phyloP scores from a whole-genome alignment of 495 filamentous ascomycete genomes.

The Xylaria bambusicola region DNA sequence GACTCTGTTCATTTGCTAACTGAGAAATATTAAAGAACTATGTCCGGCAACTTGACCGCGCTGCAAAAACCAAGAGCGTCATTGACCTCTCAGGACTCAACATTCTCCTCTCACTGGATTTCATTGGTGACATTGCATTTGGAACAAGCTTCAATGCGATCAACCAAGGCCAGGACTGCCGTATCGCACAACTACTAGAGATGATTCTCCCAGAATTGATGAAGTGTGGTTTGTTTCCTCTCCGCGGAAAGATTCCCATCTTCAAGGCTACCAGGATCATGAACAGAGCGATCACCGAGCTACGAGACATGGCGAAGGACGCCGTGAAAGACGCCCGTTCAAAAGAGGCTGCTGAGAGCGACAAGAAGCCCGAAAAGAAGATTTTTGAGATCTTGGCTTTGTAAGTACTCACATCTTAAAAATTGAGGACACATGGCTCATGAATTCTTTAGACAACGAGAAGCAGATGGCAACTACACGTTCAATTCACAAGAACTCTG shows the following conservation, averaged over 20 bases:
- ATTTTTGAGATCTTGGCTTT: constrained; percentile 17
- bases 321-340: constrained; percentile 13
- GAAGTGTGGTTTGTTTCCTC: constrained; percentile 16
- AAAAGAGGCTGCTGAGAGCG: neutral
- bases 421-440: neutral
- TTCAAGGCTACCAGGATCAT: constrained; percentile 12
- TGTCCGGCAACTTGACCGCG: constrained; percentile 8
- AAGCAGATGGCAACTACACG: constrained; percentile 14
- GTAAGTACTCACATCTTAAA: neutral
- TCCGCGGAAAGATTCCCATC: constrained; percentile 9
- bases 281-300: constrained; percentile 10
- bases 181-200: constrained; percentile 13
- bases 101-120: constrained; percentile 16
- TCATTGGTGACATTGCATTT: constrained; percentile 19
- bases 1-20: neutral
- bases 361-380: constrained; percentile 14
- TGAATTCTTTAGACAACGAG: neutral
- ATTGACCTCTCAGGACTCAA: constrained; percentile 9
- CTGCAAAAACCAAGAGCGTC: neutral
- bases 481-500: constrained; percentile 18
- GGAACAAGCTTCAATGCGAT: constrained; percentile 14
- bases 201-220: constrained; percentile 18
- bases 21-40: neutral
- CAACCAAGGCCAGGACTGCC: constrained; percentile 10
- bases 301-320: constrained; percentile 11